Evolutionary conservation across 345 rosid species (phyloP), one percentile per base, ranked within the genome.

Genomic region (Psidium guajava): DNA sequence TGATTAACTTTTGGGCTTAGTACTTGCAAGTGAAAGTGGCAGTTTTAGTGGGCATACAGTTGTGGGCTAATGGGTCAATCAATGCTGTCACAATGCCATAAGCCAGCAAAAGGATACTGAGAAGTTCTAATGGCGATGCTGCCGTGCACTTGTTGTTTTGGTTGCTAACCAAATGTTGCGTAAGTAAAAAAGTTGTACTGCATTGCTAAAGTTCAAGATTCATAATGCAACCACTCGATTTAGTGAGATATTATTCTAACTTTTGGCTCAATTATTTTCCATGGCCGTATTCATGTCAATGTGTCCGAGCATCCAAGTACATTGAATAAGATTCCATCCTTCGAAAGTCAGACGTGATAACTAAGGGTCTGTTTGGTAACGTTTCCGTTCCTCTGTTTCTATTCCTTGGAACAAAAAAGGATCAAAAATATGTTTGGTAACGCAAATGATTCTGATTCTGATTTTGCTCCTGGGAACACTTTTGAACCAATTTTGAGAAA

Each of bases 281-380:
- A 8, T 5, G 2, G 47, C 36, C 22, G 22, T 16, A 16, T 36
- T 69, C 24, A 32, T 18, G 10, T 69, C 77, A 69, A 22, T 5
- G 2, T 69, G 44, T 32, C 13, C 3, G 3, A 61, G 42, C 0
- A 4, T 58, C 18, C 11, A 0, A 61, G 28, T 2, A 6, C 77
- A 32, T 32, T 69, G 44, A 16, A 64, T 32, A 64, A 18, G 77
- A 64, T 64, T 64, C 6, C 24, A 32, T 16, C 24, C 6, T 32
- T 15, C 1, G 20, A 4, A 18, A 16, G 77, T 16, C 2, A 8
- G 12, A 16, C 2, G 0, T 64, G 75, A 64, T 1, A 1, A 16
- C 14, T 7, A 14, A 59, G n/a, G n/a, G n/a, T n/a, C n/a, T n/a
- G n/a, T n/a, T n/a, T n/a, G n/a, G n/a, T n/a, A n/a, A n/a, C n/a